Evolutionary conservation across 306 rosid species (phyloP), one percentile per base, ranked within the genome.

Genomic region (Clitoria ternatea): DNA sequence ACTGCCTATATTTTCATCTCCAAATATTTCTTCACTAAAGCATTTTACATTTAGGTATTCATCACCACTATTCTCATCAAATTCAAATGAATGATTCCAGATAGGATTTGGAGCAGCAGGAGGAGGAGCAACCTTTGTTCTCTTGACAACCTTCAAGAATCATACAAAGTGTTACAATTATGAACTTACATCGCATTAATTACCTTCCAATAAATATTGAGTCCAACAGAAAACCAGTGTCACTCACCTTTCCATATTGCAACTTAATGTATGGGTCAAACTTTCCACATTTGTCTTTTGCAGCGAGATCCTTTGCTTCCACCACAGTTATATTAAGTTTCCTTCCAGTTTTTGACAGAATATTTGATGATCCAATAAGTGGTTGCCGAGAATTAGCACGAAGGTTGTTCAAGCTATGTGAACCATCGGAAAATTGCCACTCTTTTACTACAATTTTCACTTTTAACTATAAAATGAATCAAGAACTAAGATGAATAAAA

Each of bases 391-490:
- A 49, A 79, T 42, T 75, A 36, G 70, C 5, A 26, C 6, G 84
- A 40, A 60, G 64, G 72, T 49, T 77, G 79, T 79, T 88, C 29
- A 62, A 79, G 85, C 86, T 75, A 29, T 85, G 85, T 6, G 96
- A 89, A 75, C 96, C 97, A 80, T 87, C 93, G 6, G 91, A 73
- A 70, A 89, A 91, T 71, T 91, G 97, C 97, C 97, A 91, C 66
- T 89, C 96, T 57, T 84, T 85, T 15, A 89, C 72, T 47, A 83
- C 78, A 75, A 91, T 81, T 76, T 70, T 87, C 84, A 87, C 85
- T 19, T 81, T 87, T 83, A 91, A 77, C 97, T 91, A 60, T 73
- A 42, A 73, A 79, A 81, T 50, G 47, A 40, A 78, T 61, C 4
- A 32, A 45, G 29, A 54, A 61, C 5, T 52, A 15, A 64, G 33